These are phyloP conservation scores for Aspergillus sp. DNA, from an alignment of 2,329 filamentous ascomycete species.

Conservation along the genomic window DNA sequence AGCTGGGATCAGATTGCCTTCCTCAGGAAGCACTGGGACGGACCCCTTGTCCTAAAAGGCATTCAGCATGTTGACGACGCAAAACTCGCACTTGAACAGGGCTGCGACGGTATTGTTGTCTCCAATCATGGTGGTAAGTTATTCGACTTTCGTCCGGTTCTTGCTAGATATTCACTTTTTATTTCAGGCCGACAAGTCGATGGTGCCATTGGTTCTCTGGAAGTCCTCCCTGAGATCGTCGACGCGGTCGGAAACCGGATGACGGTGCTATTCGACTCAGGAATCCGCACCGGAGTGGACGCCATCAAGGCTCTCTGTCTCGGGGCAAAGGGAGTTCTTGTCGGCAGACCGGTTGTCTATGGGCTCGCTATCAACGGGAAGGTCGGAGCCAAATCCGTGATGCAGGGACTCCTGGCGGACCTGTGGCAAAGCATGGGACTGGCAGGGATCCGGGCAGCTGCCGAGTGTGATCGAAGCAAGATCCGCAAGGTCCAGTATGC, in stretches of 20 bases:
- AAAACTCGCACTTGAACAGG: constrained; percentile 33
- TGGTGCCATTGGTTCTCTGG: constrained; percentile 41
- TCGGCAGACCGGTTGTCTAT: constrained; percentile 51
- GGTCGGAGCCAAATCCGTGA: constrained; percentile 44
- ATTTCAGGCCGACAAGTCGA: constrained; percentile 39
- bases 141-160: background rate
- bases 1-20: constrained; percentile 55
- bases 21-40: constrained; percentile 52
- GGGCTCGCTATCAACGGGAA: constrained; percentile 48
- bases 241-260: constrained; percentile 46
- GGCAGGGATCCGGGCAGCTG: constrained; percentile 37
- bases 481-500: constrained; percentile 27
- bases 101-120: constrained; percentile 43
- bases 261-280: constrained; percentile 44
- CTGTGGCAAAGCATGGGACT: constrained; percentile 49
- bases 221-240: constrained; percentile 51
- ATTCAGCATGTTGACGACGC: constrained; percentile 45
- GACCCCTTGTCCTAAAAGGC: constrained; percentile 55
- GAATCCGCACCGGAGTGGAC: constrained; percentile 42
- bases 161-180: background rate
- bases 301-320: constrained; percentile 44
- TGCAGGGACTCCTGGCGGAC: constrained; percentile 44
- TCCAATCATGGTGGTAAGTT: constrained; percentile 43
- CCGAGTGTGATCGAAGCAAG: constrained; percentile 24
- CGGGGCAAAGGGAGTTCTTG: constrained; percentile 50